Conservation (phyloP, 352 stramenopile genomes). For the Elongisporangium prolatum region DNA sequence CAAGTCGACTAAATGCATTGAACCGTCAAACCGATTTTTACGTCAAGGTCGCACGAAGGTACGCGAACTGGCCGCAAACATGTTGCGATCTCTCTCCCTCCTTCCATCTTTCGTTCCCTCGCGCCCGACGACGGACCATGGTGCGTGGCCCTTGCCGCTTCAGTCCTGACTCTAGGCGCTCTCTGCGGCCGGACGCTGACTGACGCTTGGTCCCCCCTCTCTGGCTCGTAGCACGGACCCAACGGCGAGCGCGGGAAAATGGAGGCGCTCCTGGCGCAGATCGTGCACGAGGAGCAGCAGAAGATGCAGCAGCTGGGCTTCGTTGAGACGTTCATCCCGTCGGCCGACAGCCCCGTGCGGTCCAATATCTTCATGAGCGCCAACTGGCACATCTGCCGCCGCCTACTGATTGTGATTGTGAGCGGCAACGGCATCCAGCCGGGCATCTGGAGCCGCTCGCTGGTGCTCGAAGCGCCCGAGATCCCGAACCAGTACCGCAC, state of each 20-base stretch:
- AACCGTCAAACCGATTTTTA: too few relatives aligned
- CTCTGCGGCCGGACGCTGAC: too few relatives aligned
- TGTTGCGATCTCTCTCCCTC: slow-evolving; percentile 2
- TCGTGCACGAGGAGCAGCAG: slow-evolving; percentile 80
- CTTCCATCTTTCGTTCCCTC: background rate
- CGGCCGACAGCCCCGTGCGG: slow-evolving; percentile 48
- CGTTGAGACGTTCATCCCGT: slow-evolving; percentile 77
- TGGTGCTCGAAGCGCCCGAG: slow-evolving; percentile 69
- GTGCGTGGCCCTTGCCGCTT: background rate
- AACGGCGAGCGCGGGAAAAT: slow-evolving; percentile 55
- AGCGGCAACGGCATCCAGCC: slow-evolving; percentile 83
- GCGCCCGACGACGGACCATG: background rate
- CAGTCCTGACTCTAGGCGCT: too few relatives aligned
- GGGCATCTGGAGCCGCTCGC: slow-evolving; percentile 80
- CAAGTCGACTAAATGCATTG: too few relatives aligned
- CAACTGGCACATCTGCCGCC: slow-evolving; percentile 78
- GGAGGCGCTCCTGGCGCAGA: slow-evolving; percentile 78
- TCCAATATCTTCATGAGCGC: slow-evolving; percentile 82
- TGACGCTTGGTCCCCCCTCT: background rate
- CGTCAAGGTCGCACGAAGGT: too few relatives aligned
- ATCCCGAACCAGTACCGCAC: slow-evolving; percentile 76
- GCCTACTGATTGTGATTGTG: slow-evolving; percentile 71
- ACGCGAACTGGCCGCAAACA: background rate
- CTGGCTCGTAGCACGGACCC: slow-evolving; percentile 14
- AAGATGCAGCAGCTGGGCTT: slow-evolving; percentile 85